A percentile compares a stretch with the other conserved stretches of the same genome.
Conservation (phyloP, 2,329 filamentous ascomycete species). For the Calycina herbarum region DNA sequence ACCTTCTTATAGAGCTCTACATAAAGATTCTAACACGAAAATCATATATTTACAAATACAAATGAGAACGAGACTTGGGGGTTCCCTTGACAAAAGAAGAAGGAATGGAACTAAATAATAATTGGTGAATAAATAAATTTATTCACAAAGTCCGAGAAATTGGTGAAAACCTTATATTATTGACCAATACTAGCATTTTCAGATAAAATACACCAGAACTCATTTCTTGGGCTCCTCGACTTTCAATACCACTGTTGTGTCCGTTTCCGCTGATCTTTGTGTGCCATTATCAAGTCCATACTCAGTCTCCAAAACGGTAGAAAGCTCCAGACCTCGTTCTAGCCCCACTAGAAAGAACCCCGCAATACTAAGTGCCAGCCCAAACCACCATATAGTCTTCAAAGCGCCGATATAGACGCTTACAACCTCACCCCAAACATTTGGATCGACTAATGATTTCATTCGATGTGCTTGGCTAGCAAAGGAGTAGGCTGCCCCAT, state of each 20-base stretch:
- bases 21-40: too few relatives aligned
- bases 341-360: neutral
- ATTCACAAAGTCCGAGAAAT: too few relatives aligned
- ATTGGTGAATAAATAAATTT: too few relatives aligned
- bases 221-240: neutral
- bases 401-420: neutral
- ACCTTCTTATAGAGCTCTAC: too few relatives aligned
- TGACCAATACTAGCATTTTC: too few relatives aligned
- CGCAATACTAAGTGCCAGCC: neutral
- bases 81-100: too few relatives aligned
- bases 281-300: slow-evolving; percentile 6
- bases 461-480: neutral
- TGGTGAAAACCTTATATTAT: too few relatives aligned
- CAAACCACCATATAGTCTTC: slow-evolving; percentile 6
- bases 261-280: neutral
- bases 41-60: too few relatives aligned
- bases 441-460: neutral
- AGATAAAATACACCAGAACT: neutral
- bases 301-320: neutral
- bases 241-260: neutral
- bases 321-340: neutral
- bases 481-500: slow-evolving; percentile 2
- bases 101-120: too few relatives aligned
- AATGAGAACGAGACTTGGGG: too few relatives aligned
- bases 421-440: neutral